These are phyloP conservation scores for Aristolochia californica DNA, from an alignment of 164 flowering plant species.

Conservation along the genomic window DNA sequence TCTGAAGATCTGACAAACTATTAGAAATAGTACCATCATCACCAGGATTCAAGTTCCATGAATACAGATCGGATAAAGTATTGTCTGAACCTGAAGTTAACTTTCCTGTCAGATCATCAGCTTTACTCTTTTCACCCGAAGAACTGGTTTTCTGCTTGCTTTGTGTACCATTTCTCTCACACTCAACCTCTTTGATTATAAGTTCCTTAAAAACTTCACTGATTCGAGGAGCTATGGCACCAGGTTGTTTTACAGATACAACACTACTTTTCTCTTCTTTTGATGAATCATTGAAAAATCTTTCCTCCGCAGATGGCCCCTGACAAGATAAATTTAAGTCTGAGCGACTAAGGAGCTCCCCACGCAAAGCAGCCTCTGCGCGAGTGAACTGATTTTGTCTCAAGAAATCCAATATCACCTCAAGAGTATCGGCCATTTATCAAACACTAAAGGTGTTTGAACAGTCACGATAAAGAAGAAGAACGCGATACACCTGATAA, in stretches of 20 bases:
- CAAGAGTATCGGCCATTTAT: conserved; percentile 54
- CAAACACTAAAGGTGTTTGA: conserved; percentile 1
- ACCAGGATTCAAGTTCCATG: conserved; percentile 37
- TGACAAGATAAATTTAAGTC: conserved; percentile 18
- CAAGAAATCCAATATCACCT: conserved; percentile 62
- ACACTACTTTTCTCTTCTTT: conserved; percentile 25
- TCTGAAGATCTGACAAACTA: conserved; percentile 24
- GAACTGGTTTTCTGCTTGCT: conserved; percentile 32
- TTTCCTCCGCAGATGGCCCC: conserved; percentile 30
- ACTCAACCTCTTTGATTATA: conserved; percentile 72
- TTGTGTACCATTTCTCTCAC: conserved; percentile 46
- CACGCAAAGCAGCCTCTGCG: conserved; percentile 83
- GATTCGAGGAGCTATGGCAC: conserved; percentile 13
- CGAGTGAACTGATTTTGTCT: conserved; percentile 47
- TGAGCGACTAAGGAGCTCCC: conserved; percentile 36
- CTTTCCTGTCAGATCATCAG: conserved; percentile 22
- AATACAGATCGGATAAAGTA: conserved; percentile 37
- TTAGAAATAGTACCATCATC: conserved; percentile 27
- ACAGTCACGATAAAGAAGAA: conserved; percentile 4
- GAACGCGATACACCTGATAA: conserved; percentile 5
- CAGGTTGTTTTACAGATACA: conserved; percentile 8
- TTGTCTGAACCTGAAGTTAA: conserved; percentile 34
- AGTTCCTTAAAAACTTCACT: conserved; percentile 49
- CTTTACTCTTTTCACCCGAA: conserved; percentile 22
- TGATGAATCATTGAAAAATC: conserved; percentile 10